phyloP scores from a whole-genome alignment of 1,139 yeast species.

The Debaryomyces sp. region DNA sequence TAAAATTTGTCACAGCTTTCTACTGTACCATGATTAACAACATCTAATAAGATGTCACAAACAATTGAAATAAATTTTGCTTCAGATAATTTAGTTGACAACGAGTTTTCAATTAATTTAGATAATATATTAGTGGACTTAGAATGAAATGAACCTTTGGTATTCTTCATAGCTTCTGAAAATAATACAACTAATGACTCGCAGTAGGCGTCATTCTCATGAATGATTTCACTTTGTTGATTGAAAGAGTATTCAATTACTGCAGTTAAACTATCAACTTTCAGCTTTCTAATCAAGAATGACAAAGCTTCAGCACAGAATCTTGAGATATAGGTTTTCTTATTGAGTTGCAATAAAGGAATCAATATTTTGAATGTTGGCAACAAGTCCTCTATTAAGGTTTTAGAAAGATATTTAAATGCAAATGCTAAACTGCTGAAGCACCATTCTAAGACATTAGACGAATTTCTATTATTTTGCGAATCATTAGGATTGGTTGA shows the following conservation, averaged over 20 bases:
- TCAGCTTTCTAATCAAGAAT: conserved; percentile 74
- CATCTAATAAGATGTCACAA: conserved; percentile 60
- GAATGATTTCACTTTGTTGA: conserved; percentile 38
- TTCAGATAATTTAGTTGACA: conserved; percentile 20
- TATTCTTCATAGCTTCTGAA: conserved; percentile 75
- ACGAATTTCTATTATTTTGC: conserved; percentile 47
- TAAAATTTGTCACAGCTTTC: conserved; percentile 57
- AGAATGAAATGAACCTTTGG: conserved; percentile 75
- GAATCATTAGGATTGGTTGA: conserved; percentile 48
- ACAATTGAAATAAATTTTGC: conserved; percentile 44
- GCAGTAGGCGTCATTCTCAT: conserved; percentile 47
- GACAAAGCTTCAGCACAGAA: conserved; percentile 93
- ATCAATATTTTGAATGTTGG: conserved; percentile 69
- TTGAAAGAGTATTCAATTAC: conserved; percentile 55
- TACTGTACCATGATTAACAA: conserved; percentile 63
- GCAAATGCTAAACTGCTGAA: conserved; percentile 86
- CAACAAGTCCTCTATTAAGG: conserved; percentile 59
- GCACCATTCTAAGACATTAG: conserved; percentile 78
- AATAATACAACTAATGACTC: conserved; percentile 64
- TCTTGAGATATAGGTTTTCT: conserved; percentile 67
- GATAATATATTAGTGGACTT: conserved; percentile 56
- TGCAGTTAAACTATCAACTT: conserved; percentile 44
- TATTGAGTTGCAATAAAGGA: conserved; percentile 60
- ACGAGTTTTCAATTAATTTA: conserved; percentile 42
- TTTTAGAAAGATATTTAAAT: conserved; percentile 80